A percentile compares a stretch with the other conserved stretches of the same genome.
Evolutionary conservation across 225 moss, liverwort and hornwort genomes (phyloP).

Genomic region (Polytrichum formosum): DNA sequence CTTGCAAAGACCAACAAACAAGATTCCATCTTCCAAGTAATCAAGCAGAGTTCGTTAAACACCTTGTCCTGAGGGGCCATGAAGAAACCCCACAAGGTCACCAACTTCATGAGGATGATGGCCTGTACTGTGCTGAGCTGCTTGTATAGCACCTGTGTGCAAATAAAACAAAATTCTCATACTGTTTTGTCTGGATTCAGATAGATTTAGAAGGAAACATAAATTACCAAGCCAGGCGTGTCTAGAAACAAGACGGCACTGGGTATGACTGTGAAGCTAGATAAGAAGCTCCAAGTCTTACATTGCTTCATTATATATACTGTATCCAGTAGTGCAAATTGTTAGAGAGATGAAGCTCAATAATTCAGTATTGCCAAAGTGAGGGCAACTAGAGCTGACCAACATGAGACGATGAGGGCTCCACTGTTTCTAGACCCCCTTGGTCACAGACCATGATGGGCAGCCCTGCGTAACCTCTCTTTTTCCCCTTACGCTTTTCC

Average conservation of each 20-base stretch:
- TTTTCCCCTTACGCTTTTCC: constrained; percentile 52
- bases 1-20: too few species aligned
- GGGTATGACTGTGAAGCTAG: too few species aligned
- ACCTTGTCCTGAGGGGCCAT: constrained; percentile 14
- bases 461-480: constrained; percentile 33
- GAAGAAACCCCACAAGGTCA: constrained; percentile 8
- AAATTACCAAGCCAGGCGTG: too few species aligned
- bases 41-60: background rate
- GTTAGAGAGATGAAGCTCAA: too few species aligned
- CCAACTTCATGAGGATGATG: constrained; percentile 11
- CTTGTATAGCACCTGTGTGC: constrained; percentile 34
- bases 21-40: background rate
- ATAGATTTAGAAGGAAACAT: too few species aligned
- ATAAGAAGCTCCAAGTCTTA: too few species aligned
- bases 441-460: constrained; percentile 41
- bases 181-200: too few species aligned
- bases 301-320: too few species aligned
- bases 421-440: constrained; percentile 43
- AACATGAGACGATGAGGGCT: constrained; percentile 55
- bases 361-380: background rate
- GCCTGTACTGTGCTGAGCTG: constrained; percentile 3
- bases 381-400: constrained; percentile 23
- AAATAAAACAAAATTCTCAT: too few species aligned
- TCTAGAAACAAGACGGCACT: too few species aligned
- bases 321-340: too few species aligned